Evolutionary conservation across 2,329 filamentous ascomycete species (phyloP).

Genomic region (Xylaria sp.): DNA sequence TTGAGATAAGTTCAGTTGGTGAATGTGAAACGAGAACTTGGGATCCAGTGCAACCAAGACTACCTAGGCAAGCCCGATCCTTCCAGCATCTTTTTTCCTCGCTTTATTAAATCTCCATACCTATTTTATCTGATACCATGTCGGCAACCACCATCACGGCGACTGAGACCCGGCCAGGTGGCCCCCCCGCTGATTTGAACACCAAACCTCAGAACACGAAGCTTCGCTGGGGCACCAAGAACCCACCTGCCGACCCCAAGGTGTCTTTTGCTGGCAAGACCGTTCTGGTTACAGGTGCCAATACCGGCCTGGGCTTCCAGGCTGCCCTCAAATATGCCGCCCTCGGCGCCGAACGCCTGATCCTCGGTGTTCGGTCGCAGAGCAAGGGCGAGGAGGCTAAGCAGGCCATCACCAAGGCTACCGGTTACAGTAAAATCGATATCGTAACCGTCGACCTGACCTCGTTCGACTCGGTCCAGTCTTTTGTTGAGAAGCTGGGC

Average conservation of each 20-base stretch:
- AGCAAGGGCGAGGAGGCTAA: slow-evolving; percentile 27
- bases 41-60: too few relatives aligned
- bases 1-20: too few relatives aligned
- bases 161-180: slow-evolving; percentile 6
- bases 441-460: slow-evolving; percentile 21
- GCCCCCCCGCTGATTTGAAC: slow-evolving; percentile 13
- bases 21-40: too few relatives aligned
- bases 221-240: slow-evolving; percentile 12
- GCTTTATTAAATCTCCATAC: too few relatives aligned
- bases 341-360: slow-evolving; percentile 15
- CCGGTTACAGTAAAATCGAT: slow-evolving; percentile 6
- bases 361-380: slow-evolving; percentile 23
- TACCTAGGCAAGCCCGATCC: too few relatives aligned
- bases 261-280: slow-evolving; percentile 19
- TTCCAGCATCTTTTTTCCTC: too few relatives aligned
- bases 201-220: too few relatives aligned
- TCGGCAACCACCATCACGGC: too few relatives aligned
- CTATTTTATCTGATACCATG: too few relatives aligned
- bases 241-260: slow-evolving; percentile 20
- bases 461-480: slow-evolving; percentile 34
- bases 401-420: slow-evolving; percentile 10
- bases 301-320: slow-evolving; percentile 22
- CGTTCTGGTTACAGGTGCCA: slow-evolving; percentile 30
- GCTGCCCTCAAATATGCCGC: slow-evolving; percentile 28
- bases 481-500: slow-evolving; percentile 12